Conservation (phyloP, 306 rosid genomes). For the Medicago arabica region DNA sequence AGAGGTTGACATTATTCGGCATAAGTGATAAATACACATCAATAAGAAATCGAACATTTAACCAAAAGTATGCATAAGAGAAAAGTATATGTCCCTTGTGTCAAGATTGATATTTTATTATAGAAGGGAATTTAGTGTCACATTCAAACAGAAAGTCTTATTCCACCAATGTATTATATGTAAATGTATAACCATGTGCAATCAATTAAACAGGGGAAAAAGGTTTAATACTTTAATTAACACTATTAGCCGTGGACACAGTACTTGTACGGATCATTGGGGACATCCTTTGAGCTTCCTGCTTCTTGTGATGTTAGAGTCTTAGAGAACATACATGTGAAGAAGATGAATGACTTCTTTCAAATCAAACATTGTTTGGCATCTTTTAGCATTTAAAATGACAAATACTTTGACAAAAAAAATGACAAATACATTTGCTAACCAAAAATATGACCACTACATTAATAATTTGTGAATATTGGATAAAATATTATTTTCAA, state of each 20-base stretch:
- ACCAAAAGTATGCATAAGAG: too few relatives aligned
- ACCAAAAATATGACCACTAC: too few relatives aligned
- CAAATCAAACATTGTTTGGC: too few relatives aligned
- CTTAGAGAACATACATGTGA: background rate
- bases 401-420: too few relatives aligned
- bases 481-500: too few relatives aligned
- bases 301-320: background rate
- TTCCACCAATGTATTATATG: slow-evolving; percentile 35
- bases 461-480: too few relatives aligned
- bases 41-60: too few relatives aligned
- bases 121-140: slow-evolving; percentile 33
- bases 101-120: background rate
- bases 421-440: too few relatives aligned
- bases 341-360: too few relatives aligned
- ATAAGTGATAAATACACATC: too few relatives aligned
- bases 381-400: too few relatives aligned
- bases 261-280: slow-evolving; percentile 38
- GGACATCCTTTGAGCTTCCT: background rate
- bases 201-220: slow-evolving; percentile 19
- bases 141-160: background rate
- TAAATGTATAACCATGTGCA: slow-evolving; percentile 4
- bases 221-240: slow-evolving; percentile 34
- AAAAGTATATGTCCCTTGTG: background rate
- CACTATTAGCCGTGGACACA: background rate
- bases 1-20: background rate